Evolutionary conservation across 2,329 filamentous ascomycete genomes (phyloP).

Genomic region (Colletotrichum zoysiae): DNA sequence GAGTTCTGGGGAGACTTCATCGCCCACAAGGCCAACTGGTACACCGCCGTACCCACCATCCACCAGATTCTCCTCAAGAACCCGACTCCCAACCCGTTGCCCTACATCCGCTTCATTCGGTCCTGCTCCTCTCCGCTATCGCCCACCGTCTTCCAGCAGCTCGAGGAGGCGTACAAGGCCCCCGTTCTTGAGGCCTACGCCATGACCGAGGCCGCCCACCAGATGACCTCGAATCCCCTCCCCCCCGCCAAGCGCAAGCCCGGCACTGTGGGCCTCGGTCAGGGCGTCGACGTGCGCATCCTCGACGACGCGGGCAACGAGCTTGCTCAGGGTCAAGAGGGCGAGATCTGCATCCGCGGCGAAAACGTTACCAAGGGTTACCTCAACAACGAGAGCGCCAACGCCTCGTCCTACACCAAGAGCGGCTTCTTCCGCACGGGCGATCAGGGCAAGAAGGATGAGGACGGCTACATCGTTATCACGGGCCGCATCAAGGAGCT

Average conservation of each 20-base stretch:
- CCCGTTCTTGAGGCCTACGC: slow-evolving; percentile 91
- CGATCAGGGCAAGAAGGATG: slow-evolving; percentile 85
- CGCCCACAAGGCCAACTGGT: slow-evolving; percentile 85
- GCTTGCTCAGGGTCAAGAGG: slow-evolving; percentile 76
- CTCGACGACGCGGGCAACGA: slow-evolving; percentile 77
- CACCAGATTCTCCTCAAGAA: slow-evolving; percentile 88
- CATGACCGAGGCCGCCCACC: slow-evolving; percentile 91
- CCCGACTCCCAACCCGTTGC: slow-evolving; percentile 75
- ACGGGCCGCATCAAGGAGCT: slow-evolving; percentile 94
- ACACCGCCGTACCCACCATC: slow-evolving; percentile 92
- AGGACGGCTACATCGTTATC: slow-evolving; percentile 86
- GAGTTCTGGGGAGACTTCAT: slow-evolving; percentile 87
- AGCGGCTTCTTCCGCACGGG: slow-evolving; percentile 89
- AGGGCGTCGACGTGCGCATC: slow-evolving; percentile 86
- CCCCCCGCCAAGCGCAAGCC: slow-evolving; percentile 81
- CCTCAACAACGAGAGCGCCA: slow-evolving; percentile 84
- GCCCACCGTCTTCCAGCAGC: slow-evolving; percentile 83
- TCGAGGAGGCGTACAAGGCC: slow-evolving; percentile 80
- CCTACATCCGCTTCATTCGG: slow-evolving; percentile 85
- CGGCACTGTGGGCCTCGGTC: slow-evolving; percentile 84
- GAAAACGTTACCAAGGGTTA: slow-evolving; percentile 89
- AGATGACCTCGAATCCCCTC: slow-evolving; percentile 83
- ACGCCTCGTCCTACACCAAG: slow-evolving; percentile 78
- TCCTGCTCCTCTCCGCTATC: slow-evolving; percentile 88
- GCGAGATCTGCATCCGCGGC: slow-evolving; percentile 85